Evolutionary conservation across 1,139 yeast species (phyloP).

Genomic region (Pichia sp.): DNA sequence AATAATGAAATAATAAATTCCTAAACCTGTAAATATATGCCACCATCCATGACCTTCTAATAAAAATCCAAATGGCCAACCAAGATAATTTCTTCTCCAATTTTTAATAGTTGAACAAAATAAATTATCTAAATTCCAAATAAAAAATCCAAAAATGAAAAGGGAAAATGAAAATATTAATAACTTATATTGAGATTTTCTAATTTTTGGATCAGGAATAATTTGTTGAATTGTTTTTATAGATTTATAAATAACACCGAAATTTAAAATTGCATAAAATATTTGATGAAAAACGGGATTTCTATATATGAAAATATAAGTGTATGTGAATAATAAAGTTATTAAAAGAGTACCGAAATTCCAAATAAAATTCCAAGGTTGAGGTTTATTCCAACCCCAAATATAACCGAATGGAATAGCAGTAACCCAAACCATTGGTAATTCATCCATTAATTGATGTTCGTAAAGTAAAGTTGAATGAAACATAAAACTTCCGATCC

Average conservation of each 20-base stretch:
- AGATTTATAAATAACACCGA: constrained; percentile 30
- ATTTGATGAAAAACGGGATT: constrained; percentile 87
- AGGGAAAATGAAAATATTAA: constrained; percentile 27
- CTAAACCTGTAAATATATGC: constrained; percentile 84
- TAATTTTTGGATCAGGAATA: constrained; percentile 19
- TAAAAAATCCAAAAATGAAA: constrained; percentile 65
- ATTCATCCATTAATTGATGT: constrained; percentile 85
- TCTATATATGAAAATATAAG: constrained; percentile 59
- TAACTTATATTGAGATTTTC: constrained; percentile 23
- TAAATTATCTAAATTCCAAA: constrained; percentile 86
- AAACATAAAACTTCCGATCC: constrained; percentile 89
- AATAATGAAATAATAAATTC: constrained; percentile 36
- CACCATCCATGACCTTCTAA: constrained; percentile 98
- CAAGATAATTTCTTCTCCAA: constrained; percentile 58
- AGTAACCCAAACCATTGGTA: constrained; percentile 97
- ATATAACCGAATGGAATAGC: constrained; percentile 92
- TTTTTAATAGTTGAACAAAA: constrained; percentile 61
- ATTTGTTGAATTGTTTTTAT: constrained; percentile 19
- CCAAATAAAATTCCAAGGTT: constrained; percentile 27
- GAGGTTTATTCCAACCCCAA: constrained; percentile 55
- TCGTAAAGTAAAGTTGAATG: constrained; percentile 91
- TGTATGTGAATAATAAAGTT: constrained; percentile 50
- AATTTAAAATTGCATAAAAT: constrained; percentile 62
- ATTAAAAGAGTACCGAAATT: constrained; percentile 44
- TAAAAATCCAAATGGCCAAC: constrained; percentile 82